Evolutionary conservation across 2,329 filamentous ascomycete genomes (phyloP).

Genomic region (Diaporthe citri): DNA sequence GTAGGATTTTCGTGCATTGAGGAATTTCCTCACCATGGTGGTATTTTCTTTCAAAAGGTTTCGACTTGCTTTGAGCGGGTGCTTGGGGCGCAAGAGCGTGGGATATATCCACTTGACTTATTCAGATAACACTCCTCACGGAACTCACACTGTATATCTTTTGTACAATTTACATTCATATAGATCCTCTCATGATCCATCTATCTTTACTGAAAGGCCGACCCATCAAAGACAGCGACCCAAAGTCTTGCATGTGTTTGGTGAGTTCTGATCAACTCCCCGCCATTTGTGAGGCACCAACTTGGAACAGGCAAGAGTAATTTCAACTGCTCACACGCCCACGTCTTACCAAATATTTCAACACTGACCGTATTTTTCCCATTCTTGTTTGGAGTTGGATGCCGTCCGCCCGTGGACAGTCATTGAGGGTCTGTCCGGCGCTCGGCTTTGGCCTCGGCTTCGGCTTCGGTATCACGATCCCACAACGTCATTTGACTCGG

Average conservation of each 20-base stretch:
- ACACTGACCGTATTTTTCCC: neutral
- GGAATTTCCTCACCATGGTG: no score
- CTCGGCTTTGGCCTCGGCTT: neutral
- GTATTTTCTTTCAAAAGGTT: neutral
- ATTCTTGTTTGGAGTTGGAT: neutral
- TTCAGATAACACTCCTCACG: constrained; percentile 12
- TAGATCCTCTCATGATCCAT: neutral
- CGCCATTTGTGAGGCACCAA: neutral
- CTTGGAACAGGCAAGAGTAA: neutral
- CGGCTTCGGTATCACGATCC: neutral
- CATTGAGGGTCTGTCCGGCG: neutral
- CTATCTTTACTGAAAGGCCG: no score
- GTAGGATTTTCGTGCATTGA: neutral
- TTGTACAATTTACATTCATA: neutral
- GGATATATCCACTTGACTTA: neutral
- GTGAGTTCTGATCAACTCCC: neutral
- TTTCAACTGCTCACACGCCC: neutral
- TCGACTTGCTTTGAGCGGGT: neutral
- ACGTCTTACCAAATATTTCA: no score
- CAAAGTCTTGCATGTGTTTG: neutral
- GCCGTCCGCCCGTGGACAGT: neutral
- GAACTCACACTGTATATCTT: neutral
- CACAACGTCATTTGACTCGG: neutral
- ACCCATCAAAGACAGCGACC: neutral
- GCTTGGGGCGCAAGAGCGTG: neutral